A percentile compares a stretch with the other conserved stretches of the same genome.
Evolutionary conservation across 2,329 filamentous ascomycete genomes (phyloP).

Genomic region (Fusarium goolgardi): DNA sequence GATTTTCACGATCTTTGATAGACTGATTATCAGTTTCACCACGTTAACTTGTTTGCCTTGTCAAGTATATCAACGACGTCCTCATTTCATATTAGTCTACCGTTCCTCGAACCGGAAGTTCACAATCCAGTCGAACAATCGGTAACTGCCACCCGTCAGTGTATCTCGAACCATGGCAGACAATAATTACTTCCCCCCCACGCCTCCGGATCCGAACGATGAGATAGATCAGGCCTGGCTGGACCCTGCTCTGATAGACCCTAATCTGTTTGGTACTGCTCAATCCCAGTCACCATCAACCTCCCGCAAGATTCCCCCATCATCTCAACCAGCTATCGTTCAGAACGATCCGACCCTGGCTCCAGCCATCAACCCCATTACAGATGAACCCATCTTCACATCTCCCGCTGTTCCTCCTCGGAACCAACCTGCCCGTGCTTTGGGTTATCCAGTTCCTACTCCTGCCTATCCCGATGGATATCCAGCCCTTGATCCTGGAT

Average conservation of each 20-base stretch:
- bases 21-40: background rate
- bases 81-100: background rate
- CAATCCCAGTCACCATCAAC: background rate
- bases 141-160: background rate
- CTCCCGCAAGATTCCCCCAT: background rate
- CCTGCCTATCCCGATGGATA: background rate
- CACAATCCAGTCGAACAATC: background rate
- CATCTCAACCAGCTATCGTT: background rate
- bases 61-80: background rate
- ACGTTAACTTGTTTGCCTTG: background rate
- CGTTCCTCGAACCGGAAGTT: background rate
- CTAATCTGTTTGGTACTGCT: background rate
- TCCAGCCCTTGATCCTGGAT: background rate
- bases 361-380: background rate
- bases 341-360: background rate
- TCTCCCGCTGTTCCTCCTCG: background rate
- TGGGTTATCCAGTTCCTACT: background rate
- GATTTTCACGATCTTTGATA: constrained; percentile 3
- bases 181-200: background rate
- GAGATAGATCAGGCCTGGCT: background rate
- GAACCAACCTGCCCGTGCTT: background rate
- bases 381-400: too few relatives aligned
- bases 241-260: background rate
- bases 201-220: background rate
- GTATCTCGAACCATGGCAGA: constrained; percentile 4